phyloP scores from a whole-genome alignment of 208 protist genomes.

The Angomonas deanei region DNA sequence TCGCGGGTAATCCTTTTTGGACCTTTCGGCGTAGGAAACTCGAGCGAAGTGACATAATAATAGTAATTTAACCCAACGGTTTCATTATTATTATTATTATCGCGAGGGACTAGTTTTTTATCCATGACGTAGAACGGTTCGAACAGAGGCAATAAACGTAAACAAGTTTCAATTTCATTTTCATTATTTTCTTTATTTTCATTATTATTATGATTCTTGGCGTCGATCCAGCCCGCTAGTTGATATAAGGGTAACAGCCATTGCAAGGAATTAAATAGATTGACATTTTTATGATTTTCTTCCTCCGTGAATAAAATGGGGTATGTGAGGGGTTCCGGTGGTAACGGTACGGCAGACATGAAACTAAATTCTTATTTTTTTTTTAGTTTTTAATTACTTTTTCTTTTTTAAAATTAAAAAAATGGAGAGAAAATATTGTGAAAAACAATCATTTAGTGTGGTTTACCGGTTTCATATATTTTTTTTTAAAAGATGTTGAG shows the following conservation, averaged over 20 bases:
- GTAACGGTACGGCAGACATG: background rate
- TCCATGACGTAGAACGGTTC: background rate
- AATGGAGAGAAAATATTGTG: background rate
- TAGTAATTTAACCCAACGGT: slow-evolving; percentile 30
- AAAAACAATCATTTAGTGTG: background rate
- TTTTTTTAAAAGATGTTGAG: background rate
- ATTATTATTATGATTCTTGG: slow-evolving; percentile 1
- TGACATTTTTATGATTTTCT: background rate
- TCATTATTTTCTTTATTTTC: slow-evolving; percentile 4
- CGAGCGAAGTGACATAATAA: slow-evolving; percentile 42
- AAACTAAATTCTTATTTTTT: slow-evolving; percentile 6
- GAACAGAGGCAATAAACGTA: background rate
- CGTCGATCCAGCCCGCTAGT: background rate
- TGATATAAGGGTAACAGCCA: background rate
- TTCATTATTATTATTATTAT: slow-evolving; percentile 7
- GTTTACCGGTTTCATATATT: slow-evolving; percentile 1
- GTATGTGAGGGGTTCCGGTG: slow-evolving; percentile 23
- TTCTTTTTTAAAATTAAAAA: slow-evolving; percentile 6
- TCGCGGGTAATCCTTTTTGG: slow-evolving; percentile 47
- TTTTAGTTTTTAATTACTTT: too few species aligned
- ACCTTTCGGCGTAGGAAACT: slow-evolving; percentile 62
- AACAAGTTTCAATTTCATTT: background rate
- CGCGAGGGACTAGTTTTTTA: background rate
- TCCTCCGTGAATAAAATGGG: slow-evolving; percentile 17
- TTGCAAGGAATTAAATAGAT: background rate